Evolutionary conservation across 164 flowering plant species (phyloP), one percentile per base, ranked within the genome.

Genomic region (Berberis vulgaris): DNA sequence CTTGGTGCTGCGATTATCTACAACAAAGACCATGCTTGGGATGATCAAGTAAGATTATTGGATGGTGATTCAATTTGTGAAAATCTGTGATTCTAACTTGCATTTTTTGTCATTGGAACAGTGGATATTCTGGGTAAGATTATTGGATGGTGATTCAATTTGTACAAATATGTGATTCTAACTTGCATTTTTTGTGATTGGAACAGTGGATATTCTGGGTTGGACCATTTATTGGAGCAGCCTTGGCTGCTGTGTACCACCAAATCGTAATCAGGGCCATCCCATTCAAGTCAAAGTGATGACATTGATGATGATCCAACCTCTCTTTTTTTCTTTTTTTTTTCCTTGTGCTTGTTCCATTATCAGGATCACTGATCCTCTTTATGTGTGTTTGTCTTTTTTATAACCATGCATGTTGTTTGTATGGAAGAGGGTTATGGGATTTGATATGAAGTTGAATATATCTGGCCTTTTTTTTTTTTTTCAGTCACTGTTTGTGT

Each of bases 1-100:
- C 84, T 89, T 9, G 96, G 96, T n/a, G 89, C 96, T 0, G 93
- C 96, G 45, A 82, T 89, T 76, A 82, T 89, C 74, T 89, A 57
- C 84, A 85, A 89, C 88, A 71, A 59, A 71, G 74, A 69, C 60
- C 75, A 59, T 9, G 89, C 77, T 5, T 89, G 96, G 96, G 63
- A 83, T 75, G 91, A 89, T 69, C 91, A 84, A 3, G 96, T 89
- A 76, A 75, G 81, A 45, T 1, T 12, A 26, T 26, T 26, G 26
- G 26, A 9, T 6, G 49, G 13, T 59, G 2, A 43, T n/a, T 60
- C 6, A 7, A 11, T 10, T 26, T 60, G 12, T 45, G 26, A 26
- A 26, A 26, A 26, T 26, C 26, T 26, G 26, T 26, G 26, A 26
- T 26, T 26, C 26, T 26, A 60, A 44, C 39, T 45, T 26, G 7